These are phyloP conservation scores for Aureobasidium sp. DNA, from an alignment of 2,329 filamentous ascomycete species.

Conservation along the genomic window DNA sequence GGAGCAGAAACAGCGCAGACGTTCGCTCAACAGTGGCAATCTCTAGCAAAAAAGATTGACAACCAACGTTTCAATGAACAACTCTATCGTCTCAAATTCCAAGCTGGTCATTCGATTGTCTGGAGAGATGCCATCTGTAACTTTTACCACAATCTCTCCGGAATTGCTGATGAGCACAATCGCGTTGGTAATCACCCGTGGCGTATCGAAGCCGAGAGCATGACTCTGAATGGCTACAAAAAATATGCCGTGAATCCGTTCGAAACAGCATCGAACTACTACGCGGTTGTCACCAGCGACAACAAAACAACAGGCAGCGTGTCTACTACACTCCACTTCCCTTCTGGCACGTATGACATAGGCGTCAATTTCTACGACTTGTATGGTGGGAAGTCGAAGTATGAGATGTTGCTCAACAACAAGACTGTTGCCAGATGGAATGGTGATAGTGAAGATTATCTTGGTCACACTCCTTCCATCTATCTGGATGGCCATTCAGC, in stretches of 20 bases:
- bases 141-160: constrained; percentile 69
- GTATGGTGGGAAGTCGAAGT: constrained; percentile 63
- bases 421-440: constrained; percentile 61
- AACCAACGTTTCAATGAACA: constrained; percentile 65
- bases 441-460: constrained; percentile 60
- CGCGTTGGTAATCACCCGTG: constrained; percentile 69
- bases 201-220: constrained; percentile 74
- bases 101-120: constrained; percentile 74
- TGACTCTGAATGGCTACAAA: constrained; percentile 67
- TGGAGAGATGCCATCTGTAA: constrained; percentile 74
- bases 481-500: constrained; percentile 73
- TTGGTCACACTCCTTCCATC: constrained; percentile 65
- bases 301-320: constrained; percentile 52
- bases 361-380: constrained; percentile 74
- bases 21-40: constrained; percentile 62
- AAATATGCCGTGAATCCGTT: constrained; percentile 61
- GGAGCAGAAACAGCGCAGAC: constrained; percentile 67
- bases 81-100: constrained; percentile 66
- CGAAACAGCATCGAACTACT: constrained; percentile 64
- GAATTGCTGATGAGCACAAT: constrained; percentile 61
- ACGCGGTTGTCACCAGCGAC: constrained; percentile 60
- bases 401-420: constrained; percentile 61
- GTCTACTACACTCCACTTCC: constrained; percentile 49
- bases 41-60: constrained; percentile 64
- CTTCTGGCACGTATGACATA: constrained; percentile 65